A percentile compares a stretch with the other conserved stretches of the same genome.
Evolutionary conservation across 208 protist genomes (phyloP).

Genomic region (Wallacemonas rigidus): DNA sequence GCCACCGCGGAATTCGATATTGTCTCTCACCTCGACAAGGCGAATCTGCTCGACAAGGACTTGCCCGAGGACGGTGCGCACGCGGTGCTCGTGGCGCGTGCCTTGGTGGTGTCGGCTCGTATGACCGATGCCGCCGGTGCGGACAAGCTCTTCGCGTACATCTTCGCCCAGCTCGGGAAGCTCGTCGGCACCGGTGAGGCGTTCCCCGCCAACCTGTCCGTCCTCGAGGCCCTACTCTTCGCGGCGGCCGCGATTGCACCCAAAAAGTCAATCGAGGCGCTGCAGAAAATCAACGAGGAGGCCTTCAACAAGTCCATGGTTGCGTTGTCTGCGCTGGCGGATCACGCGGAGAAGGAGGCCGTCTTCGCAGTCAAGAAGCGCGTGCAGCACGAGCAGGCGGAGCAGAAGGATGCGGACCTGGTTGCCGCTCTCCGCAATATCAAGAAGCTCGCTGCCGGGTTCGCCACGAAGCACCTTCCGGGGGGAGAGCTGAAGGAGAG

Average conservation of each 20-base stretch:
- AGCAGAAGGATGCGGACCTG: slow-evolving; percentile 46
- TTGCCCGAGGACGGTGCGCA: slow-evolving; percentile 21
- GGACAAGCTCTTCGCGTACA: slow-evolving; percentile 52
- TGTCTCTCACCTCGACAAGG: slow-evolving; percentile 45
- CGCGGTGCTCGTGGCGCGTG: slow-evolving; percentile 50
- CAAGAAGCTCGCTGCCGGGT: slow-evolving; percentile 50
- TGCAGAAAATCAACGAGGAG: slow-evolving; percentile 71
- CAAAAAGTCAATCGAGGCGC: slow-evolving; percentile 55
- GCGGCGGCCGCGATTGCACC: slow-evolving; percentile 51
- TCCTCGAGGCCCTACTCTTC: slow-evolving; percentile 76
- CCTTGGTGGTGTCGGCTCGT: slow-evolving; percentile 54
- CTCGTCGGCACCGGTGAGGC: slow-evolving; percentile 23
- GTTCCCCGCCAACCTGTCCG: slow-evolving; percentile 56
- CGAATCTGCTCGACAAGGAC: slow-evolving; percentile 35
- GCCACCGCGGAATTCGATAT: slow-evolving; percentile 47
- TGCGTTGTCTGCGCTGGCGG: slow-evolving; percentile 25
- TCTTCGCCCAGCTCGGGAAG: slow-evolving; percentile 30
- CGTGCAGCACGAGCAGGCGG: slow-evolving; percentile 33
- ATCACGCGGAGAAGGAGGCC: slow-evolving; percentile 18
- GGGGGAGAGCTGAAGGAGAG: slow-evolving; percentile 66
- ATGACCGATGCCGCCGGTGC: slow-evolving; percentile 54
- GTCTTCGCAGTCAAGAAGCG: slow-evolving; percentile 56
- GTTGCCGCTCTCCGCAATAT: slow-evolving; percentile 67
- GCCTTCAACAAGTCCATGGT: slow-evolving; percentile 47
- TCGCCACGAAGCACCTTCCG: slow-evolving; percentile 68